Evolutionary conservation across 2,329 filamentous ascomycete species (phyloP), one percentile per base, ranked within the genome.

Genomic region (Fusarium bactridioides): DNA sequence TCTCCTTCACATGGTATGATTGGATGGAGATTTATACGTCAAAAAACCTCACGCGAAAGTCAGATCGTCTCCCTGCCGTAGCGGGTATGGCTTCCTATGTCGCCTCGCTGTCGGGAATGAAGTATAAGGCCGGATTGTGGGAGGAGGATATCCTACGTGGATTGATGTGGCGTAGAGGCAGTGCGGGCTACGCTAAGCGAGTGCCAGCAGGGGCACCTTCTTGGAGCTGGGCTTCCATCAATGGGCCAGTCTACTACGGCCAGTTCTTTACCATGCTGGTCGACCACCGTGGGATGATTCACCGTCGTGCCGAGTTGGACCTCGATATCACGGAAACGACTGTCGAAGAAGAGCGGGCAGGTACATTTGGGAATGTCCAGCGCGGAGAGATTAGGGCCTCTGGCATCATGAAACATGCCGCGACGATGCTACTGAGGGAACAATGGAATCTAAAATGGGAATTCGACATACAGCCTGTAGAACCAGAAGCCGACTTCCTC

Each of bases 31-130:
- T 0, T 0, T 44, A 19, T 12, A 45, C 43, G 7, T 45, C 23
- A 5, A 45, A 0, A 45, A 0, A 45, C 43, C 43, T 45, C 23
- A 45, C 43, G 4, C 43, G 4, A 45, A 2, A 13, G 0, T 4
- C 23, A 19, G 23, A 45, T 45, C 43, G 43, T 0, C 43, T 45
- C 4, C 43, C 43, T 10, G 43, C 43, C 8, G 23, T 45, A 27
- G 43, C 43, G 0, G 43, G 23, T 2, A 4, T 45, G 11, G 43
- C 43, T 4, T 45, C 43, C 4, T 45, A 45, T 19, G 18, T 45
- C 1, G 43, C 43, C 43, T 45, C 43, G 18, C 5, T 19, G 5
- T 45, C 43, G 0, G 18, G 23, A 7, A 45, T 45, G 43, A 45
- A 27, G 11, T 45, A 45, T 1, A 45, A 27, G 11, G 23, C 23